Evolutionary conservation across 371 early-diverging fungal genomes (phyloP), one percentile per base, ranked within the genome.

Genomic region (Apophysomyces ossiformis): DNA sequence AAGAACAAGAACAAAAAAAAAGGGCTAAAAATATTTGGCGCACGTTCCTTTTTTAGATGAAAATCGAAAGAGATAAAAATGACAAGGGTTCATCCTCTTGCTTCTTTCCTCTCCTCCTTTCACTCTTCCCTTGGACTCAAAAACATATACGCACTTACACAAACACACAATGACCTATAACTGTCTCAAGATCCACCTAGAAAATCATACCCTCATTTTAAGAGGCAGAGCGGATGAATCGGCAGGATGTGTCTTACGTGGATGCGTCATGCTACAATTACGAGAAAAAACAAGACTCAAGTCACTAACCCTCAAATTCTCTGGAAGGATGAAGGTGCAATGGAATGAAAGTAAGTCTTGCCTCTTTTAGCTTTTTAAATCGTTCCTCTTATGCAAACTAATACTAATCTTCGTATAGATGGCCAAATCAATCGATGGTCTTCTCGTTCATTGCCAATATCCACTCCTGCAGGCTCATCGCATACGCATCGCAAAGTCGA

Each of bases 341-440:
- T 64, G 64, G 60, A 64, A 58, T 54, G 69, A 69, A n/a, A 32
- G 69, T 64, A 69, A 58, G 68, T 60, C 1, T 32, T 38, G n/a
- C 11, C 54, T 16, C 5, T 26, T 56, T 39, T 63, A 7, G 36
- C 18, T 37, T 4, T 4, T n/a, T 6, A 37, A 13, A 4, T 2
- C 37, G 1, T 37, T 37, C 39, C 13, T 36, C n/a, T 9, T 1
- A 7, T 41, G 5, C 13, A 26, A 26, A 26, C 1, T 5, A 41
- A 11, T 11, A 41, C 41, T 13, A 41, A 11, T 1, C 13, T 41
- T 41, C 11, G 13, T 50, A 21, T 21, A 50, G 54, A 50, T 1
- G 21, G 7, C 21, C 9, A 16, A 9, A 16, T 50, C 8, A 50
- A 50, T 50, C 54, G 54, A 50, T 50, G 54, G 54, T 50, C 54